Base-by-base conservation (phyloP, 78 protist genomes). In the Guillardia theta region DNA sequence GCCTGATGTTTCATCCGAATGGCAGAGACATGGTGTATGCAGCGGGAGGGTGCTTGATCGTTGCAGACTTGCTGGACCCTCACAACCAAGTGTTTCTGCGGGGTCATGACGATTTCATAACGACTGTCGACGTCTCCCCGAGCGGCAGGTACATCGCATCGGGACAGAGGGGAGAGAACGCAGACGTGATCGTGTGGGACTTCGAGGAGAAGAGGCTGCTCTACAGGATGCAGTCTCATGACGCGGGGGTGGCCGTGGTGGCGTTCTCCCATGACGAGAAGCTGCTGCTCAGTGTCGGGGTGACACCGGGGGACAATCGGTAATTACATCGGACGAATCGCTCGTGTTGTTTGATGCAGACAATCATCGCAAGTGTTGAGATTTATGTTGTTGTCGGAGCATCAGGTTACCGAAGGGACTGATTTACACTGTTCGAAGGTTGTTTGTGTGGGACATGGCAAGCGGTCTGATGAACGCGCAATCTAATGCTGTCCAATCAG, bases 121-220 rank as follows among this genome's bases (percentile, higher is more conserved):
- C 80, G 0, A 37, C 88, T 45, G 21, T 95, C 24, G 70, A 45
- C 27, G 30, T 95, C 37, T 88, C 93, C n/a, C 0, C 92, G 9
- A 22, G 43, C 3, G 96, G 95, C 0, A 12, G 92, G 33, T 45
- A 0, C 9, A 88, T 90, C 0, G 95, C 80, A 1, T 53, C 93
- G 0, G 95, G 94, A 3, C 95, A 94, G 70, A 8, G 0, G 1
- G 97, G 97, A 0, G 64, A n/a, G 12, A 78, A 88, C 41, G 62
- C 96, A 0, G 97, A 95, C 77, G 95, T 94, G 21, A 37, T 90
- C 41, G 93, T 95, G 43, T 95, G 97, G 97, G 97, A 95, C 47
- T 44, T 94, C 27, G 92, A 47, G 22, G 15, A 37, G 43, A 41
- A 45, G 19, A 5, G 10, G 15, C 4, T 39, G 12, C 8, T 94